Evolutionary conservation across 2,329 filamentous ascomycete species (phyloP).

Genomic region (Colletotrichum tabaci): DNA sequence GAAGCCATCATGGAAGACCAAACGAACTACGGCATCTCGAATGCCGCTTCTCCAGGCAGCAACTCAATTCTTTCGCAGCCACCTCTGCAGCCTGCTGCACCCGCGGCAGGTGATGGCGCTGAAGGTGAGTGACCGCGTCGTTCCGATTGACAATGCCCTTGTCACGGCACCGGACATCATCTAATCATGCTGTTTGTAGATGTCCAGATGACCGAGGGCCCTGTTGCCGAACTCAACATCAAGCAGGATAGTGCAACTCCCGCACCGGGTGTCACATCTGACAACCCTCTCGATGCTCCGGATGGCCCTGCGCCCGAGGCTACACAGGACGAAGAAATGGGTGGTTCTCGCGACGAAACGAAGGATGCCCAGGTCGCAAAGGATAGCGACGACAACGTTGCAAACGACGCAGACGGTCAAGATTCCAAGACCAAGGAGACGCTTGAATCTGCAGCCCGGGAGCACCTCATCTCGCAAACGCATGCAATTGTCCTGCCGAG

Average conservation of each 20-base stretch:
- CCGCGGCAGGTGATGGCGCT: constrained; percentile 19
- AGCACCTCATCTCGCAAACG: constrained; percentile 93
- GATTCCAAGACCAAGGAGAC: constrained; percentile 83
- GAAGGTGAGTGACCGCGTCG: constrained; percentile 34
- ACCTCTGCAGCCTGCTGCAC: constrained; percentile 56
- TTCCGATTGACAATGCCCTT: constrained; percentile 43
- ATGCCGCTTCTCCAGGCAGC: constrained; percentile 69
- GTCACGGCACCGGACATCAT: neutral
- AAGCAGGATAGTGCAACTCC: constrained; percentile 75
- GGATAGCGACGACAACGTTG: constrained; percentile 61
- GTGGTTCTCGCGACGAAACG: constrained; percentile 69
- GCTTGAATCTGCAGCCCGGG: constrained; percentile 87
- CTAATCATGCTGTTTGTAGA: constrained; percentile 59
- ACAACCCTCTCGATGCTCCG: constrained; percentile 80
- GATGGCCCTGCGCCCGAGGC: constrained; percentile 75
- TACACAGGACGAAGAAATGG: constrained; percentile 86
- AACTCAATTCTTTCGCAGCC: constrained; percentile 72
- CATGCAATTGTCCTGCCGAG: constrained; percentile 97
- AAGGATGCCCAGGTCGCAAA: constrained; percentile 60
- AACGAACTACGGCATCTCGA: constrained; percentile 71
- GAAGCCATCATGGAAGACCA: constrained; percentile 70
- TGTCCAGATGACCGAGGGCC: constrained; percentile 73
- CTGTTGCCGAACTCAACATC: constrained; percentile 62
- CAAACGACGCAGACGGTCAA: constrained; percentile 64
- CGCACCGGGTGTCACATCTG: constrained; percentile 66